These are phyloP conservation scores for Suillus sp. DNA, from an alignment of 768 basidiomycete genomes.

Conservation along the genomic window DNA sequence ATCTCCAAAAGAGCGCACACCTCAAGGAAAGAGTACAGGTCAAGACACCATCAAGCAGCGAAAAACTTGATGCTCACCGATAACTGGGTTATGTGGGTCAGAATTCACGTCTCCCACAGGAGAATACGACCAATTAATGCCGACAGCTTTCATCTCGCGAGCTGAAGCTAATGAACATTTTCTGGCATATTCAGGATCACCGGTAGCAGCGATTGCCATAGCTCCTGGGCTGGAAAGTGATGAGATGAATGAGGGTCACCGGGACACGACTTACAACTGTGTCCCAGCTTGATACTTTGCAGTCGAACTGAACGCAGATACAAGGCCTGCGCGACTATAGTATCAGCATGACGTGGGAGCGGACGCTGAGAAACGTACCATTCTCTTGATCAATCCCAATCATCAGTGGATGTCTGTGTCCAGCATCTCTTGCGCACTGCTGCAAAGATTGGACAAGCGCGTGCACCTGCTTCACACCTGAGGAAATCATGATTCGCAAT, in stretches of 20 bases:
- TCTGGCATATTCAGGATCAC: conserved; percentile 46
- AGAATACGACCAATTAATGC: conserved; percentile 73
- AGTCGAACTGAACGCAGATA: conserved; percentile 65
- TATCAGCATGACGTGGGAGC: neutral
- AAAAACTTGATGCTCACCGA: conserved; percentile 44
- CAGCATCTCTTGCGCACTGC: conserved; percentile 53
- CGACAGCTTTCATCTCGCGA: conserved; percentile 56
- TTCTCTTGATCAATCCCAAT: conserved; percentile 79
- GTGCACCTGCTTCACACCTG: conserved; percentile 55
- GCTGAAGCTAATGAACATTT: conserved; percentile 53
- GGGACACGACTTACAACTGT: conserved; percentile 56
- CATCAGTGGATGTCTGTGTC: conserved; percentile 58
- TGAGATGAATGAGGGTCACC: neutral
- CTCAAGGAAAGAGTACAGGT: conserved; percentile 32
- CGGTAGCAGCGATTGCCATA: conserved; percentile 67
- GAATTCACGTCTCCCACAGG: conserved; percentile 75
- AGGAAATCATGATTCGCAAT: conserved; percentile 4
- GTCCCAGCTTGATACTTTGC: conserved; percentile 49
- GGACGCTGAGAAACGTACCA: conserved; percentile 39
- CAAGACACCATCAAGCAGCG: neutral
- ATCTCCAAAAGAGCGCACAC: conserved; percentile 72
- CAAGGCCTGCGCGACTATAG: conserved; percentile 47
- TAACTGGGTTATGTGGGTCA: conserved; percentile 70
- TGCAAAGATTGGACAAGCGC: conserved; percentile 53
- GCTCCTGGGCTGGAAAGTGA: conserved; percentile 58